phyloP scores from a whole-genome alignment of 495 filamentous ascomycete genomes.

The Clohesyomyces aquaticus region DNA sequence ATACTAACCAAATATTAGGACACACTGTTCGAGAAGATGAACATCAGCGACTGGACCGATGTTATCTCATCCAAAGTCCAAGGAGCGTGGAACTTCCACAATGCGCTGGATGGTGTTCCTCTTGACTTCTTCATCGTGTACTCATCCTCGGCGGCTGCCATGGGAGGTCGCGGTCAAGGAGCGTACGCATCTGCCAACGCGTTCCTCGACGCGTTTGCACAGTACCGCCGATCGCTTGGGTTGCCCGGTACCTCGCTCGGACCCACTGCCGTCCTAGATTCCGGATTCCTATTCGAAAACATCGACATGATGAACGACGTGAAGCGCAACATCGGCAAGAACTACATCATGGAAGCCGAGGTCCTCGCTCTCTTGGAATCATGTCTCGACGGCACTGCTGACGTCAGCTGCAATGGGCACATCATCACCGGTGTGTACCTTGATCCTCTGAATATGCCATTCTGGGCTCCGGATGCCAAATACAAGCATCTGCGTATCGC shows the following conservation, averaged over 20 bases:
- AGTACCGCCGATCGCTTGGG: conserved; percentile 2
- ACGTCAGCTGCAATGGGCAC: conserved; percentile 11
- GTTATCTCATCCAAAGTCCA: conserved; percentile 12
- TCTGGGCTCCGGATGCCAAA: conserved; percentile 25
- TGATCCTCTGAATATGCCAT: conserved; percentile 15
- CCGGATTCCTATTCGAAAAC: conserved; percentile 28
- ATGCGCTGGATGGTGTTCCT: neutral
- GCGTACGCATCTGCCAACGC: conserved; percentile 36
- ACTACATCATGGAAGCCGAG: conserved; percentile 18
- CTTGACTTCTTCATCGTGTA: conserved; percentile 38
- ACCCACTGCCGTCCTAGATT: conserved; percentile 23
- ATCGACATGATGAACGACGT: too few species aligned
- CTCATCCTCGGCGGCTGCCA: conserved; percentile 15
- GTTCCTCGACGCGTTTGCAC: conserved; percentile 27
- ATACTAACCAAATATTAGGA: conserved; percentile 12
- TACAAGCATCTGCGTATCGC: conserved; percentile 12
- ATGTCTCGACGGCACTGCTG: conserved; percentile 4
- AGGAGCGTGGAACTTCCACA: conserved; percentile 24
- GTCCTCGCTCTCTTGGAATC: conserved; percentile 10
- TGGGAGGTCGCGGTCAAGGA: conserved; percentile 26
- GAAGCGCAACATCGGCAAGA: conserved; percentile 12
- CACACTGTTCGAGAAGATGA: conserved; percentile 25
- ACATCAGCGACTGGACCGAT: neutral
- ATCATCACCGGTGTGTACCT: conserved; percentile 19
- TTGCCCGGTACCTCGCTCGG: conserved; percentile 18